Conservation (phyloP, 805 yeast species). For the Pichia deserticola region DNA sequence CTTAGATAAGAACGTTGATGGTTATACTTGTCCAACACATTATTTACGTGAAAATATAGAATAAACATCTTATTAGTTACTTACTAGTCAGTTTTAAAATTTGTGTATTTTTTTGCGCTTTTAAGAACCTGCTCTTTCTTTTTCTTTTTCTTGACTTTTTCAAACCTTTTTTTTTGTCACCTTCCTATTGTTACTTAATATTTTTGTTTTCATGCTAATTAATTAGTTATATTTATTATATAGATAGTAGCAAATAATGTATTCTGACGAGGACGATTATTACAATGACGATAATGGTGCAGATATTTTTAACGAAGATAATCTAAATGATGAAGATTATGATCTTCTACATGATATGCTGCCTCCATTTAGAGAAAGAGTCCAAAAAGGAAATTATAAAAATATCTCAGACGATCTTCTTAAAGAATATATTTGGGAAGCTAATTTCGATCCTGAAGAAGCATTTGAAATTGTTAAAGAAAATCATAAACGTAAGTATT, state of each 20-base stretch:
- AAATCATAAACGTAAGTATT: slow-evolving; percentile 10
- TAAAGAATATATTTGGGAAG: slow-evolving; percentile 11
- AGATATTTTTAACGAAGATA: slow-evolving; percentile 28
- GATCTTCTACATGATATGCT: slow-evolving; percentile 14
- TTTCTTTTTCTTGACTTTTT: background rate
- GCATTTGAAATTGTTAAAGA: slow-evolving; percentile 5
- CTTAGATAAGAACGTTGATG: slow-evolving; percentile 69
- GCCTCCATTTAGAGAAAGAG: slow-evolving; percentile 5
- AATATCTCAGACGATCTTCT: slow-evolving; percentile 4
- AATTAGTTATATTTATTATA: background rate
- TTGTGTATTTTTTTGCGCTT: background rate
- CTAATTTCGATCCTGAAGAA: slow-evolving; percentile 9
- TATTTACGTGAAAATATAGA: slow-evolving; percentile 25
- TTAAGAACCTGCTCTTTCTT: background rate
- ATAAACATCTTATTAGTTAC: background rate
- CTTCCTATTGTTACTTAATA: no score
- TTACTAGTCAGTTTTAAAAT: background rate
- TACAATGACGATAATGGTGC: background rate
- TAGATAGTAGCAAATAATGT: background rate
- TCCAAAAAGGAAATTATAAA: background rate
- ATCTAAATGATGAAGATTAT: slow-evolving; percentile 36
- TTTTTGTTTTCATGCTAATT: no score
- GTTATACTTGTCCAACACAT: slow-evolving; percentile 89
- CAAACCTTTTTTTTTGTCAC: background rate
- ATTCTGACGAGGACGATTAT: background rate